A percentile compares a stretch with the other conserved stretches of the same genome.
Evolutionary conservation across 2,329 filamentous ascomycete species (phyloP).

Genomic region (Exophiala dermatitidis): DNA sequence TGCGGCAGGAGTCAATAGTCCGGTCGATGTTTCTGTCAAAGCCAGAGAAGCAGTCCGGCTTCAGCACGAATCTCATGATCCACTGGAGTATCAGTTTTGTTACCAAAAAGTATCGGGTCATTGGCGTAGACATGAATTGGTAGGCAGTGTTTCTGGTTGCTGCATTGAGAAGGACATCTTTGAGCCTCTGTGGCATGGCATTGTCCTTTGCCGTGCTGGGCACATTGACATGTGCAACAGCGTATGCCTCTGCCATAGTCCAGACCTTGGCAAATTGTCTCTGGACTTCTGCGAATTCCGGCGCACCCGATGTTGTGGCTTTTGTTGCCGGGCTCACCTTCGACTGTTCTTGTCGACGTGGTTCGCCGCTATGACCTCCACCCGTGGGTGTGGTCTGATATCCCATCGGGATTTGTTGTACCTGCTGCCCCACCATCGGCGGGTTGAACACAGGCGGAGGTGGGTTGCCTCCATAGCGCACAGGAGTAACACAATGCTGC

Average conservation of each 20-base stretch:
- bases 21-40: slow-evolving; percentile 16
- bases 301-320: neutral
- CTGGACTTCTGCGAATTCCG: neutral
- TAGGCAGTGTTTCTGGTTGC: slow-evolving; percentile 17
- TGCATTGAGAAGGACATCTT: slow-evolving; percentile 17
- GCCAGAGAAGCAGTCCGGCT: slow-evolving; percentile 17
- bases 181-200: slow-evolving; percentile 14
- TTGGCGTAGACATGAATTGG: slow-evolving; percentile 18
- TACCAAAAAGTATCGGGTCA: slow-evolving; percentile 20
- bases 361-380: neutral
- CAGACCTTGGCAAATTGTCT: slow-evolving; percentile 9
- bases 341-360: neutral
- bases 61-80: slow-evolving; percentile 16
- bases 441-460: neutral
- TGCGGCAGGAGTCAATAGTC: slow-evolving; percentile 7
- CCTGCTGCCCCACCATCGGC: neutral
- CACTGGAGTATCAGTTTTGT: slow-evolving; percentile 22
- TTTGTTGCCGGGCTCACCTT: neutral
- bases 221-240: slow-evolving; percentile 19
- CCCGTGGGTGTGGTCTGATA: neutral
- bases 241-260: slow-evolving; percentile 14
- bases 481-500: slow-evolving; percentile 9
- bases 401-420: neutral
- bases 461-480: neutral
- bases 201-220: slow-evolving; percentile 22